A percentile compares a stretch with the other conserved stretches of the same genome.
These are phyloP conservation scores for Tolypocladium tundrense DNA, from an alignment of 2,329 filamentous ascomycete genomes.

Conservation along the genomic window DNA sequence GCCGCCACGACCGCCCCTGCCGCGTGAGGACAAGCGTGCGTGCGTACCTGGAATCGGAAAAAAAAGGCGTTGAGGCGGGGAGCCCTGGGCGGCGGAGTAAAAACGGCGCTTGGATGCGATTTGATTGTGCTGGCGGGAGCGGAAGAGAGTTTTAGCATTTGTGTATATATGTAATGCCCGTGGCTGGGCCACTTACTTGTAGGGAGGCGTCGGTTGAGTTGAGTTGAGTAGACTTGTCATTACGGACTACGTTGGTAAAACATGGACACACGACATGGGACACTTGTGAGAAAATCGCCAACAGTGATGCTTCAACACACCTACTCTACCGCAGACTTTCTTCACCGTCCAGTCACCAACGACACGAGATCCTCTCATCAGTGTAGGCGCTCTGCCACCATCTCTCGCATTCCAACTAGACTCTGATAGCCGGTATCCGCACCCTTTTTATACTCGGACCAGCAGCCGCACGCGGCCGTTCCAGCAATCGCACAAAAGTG, in stretches of 20 bases:
- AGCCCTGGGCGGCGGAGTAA: neutral
- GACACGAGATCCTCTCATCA: neutral
- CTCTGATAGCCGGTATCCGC: neutral
- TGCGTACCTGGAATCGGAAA: neutral
- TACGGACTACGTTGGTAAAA: neutral
- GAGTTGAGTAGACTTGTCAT: neutral
- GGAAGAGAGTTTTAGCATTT: neutral
- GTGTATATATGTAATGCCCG: neutral
- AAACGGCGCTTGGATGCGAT: constrained; percentile 3
- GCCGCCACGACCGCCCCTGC: neutral
- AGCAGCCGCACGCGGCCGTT: neutral
- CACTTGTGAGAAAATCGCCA: neutral
- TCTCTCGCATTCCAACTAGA: neutral
- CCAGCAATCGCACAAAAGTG: neutral
- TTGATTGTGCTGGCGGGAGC: neutral
- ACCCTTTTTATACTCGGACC: neutral
- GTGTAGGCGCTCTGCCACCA: neutral
- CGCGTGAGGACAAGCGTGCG: neutral
- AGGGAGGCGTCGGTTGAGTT: neutral
- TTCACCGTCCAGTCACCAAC: neutral
- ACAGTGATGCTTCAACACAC: neutral
- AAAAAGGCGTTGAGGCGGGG: neutral
- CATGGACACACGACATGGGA: neutral
- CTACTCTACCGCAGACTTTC: neutral
- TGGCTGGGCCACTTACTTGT: neutral